Conservation (phyloP, 23 red algal species). For the Pyropia haitanensis region DNA sequence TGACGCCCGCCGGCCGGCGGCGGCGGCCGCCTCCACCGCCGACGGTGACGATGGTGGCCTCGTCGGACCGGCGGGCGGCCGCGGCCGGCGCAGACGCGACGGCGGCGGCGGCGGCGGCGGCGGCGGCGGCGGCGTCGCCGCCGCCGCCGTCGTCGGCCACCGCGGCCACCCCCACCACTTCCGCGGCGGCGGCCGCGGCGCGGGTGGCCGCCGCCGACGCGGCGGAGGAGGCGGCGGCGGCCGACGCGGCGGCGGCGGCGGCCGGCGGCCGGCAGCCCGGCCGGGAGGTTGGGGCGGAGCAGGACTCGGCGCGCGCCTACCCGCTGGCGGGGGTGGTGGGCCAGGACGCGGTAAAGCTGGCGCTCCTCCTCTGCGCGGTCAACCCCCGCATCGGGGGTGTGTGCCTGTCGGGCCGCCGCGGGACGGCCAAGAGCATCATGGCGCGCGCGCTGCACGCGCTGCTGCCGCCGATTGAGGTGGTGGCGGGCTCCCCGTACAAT, state of each 20-base stretch:
- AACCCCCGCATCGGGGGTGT: conserved; percentile 76
- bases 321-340: conserved; percentile 80
- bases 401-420: conserved; percentile 71
- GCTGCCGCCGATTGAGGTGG: conserved; percentile 91
- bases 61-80: too few relatives aligned
- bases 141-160: too few relatives aligned
- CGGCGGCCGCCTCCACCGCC: too few relatives aligned
- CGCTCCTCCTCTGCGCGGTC: conserved; percentile 74
- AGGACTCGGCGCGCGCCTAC: conserved; percentile 48
- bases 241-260: background rate
- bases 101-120: conserved; percentile 18
- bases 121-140: conserved; percentile 30
- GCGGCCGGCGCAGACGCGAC: too few relatives aligned
- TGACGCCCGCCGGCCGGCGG: too few relatives aligned
- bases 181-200: conserved; percentile 49
- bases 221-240: background rate
- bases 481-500: conserved; percentile 71
- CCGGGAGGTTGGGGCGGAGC: conserved; percentile 8
- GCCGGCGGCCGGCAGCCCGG: background rate
- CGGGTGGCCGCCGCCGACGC: conserved; percentile 9
- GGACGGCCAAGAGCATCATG: conserved; percentile 93
- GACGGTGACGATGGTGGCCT: too few relatives aligned
- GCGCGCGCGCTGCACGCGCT: conserved; percentile 91
- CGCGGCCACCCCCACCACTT: too few relatives aligned
- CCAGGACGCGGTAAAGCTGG: conserved; percentile 83